phyloP scores from a whole-genome alignment of 1,284 basidiomycete genomes.

The Apiotrichum domesticum region DNA sequence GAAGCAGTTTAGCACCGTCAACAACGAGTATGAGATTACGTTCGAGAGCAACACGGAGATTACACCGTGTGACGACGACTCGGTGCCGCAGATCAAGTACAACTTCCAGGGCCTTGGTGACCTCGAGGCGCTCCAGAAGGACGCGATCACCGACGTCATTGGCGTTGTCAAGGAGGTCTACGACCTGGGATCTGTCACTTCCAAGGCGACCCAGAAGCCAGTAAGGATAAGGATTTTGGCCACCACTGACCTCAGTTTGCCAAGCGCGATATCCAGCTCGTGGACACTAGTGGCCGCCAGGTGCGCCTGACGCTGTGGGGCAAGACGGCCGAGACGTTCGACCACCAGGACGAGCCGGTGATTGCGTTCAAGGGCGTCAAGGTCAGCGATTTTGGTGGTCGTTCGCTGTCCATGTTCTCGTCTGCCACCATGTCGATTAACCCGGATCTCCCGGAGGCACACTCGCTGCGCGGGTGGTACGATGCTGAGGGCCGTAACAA shows the following conservation, averaged over 20 bases:
- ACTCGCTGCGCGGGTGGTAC: constrained; percentile 82
- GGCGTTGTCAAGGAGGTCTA: constrained; percentile 75
- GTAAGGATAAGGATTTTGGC: constrained; percentile 66
- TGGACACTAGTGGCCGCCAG: constrained; percentile 74
- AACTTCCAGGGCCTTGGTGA: constrained; percentile 66
- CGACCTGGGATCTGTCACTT: constrained; percentile 62
- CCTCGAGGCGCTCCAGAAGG: constrained; percentile 64
- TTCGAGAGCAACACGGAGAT: constrained; percentile 80
- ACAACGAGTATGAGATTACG: constrained; percentile 90
- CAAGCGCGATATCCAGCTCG: constrained; percentile 82
- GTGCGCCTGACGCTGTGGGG: constrained; percentile 94
- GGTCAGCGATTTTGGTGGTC: constrained; percentile 90
- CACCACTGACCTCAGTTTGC: constrained; percentile 57
- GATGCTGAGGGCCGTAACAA: constrained; percentile 60
- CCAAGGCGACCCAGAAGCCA: constrained; percentile 66
- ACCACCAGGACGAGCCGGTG: constrained; percentile 56
- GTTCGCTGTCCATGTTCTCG: constrained; percentile 67
- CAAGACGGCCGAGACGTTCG: constrained; percentile 82
- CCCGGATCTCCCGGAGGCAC: constrained; percentile 82
- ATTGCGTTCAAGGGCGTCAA: constrained; percentile 93
- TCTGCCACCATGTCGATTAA: constrained; percentile 70
- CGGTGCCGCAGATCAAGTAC: constrained; percentile 75
- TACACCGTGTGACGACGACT: constrained; percentile 67
- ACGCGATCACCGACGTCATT: constrained; percentile 66
- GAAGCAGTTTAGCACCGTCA: constrained; percentile 88